A percentile compares a stretch with the other conserved stretches of the same genome.
Conservation (phyloP, 2,329 filamentous ascomycete species). For the Colletotrichum camelliae region DNA sequence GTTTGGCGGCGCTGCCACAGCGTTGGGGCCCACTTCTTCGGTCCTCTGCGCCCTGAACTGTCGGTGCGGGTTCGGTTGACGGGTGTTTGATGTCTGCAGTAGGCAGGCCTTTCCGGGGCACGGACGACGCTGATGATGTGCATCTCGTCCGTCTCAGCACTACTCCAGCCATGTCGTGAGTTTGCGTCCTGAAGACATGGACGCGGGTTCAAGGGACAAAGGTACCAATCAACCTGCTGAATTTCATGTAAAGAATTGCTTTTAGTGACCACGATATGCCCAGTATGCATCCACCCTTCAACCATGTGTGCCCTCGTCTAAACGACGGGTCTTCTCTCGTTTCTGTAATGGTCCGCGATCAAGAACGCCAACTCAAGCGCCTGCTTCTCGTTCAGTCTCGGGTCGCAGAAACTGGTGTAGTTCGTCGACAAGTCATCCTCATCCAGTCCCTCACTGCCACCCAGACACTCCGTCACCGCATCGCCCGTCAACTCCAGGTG, state of each 20-base stretch:
- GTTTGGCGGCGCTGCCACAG: neutral
- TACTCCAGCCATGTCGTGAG: neutral
- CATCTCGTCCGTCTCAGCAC: neutral
- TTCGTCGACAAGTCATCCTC: conserved; percentile 90
- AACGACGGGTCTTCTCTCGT: conserved; percentile 31
- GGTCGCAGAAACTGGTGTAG: conserved; percentile 97
- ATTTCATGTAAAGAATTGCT: neutral
- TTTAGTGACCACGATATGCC: neutral
- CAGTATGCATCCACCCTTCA: neutral
- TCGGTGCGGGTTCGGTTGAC: neutral
- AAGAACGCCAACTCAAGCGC: conserved; percentile 93
- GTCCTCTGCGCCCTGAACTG: neutral
- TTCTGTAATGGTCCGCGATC: conserved; percentile 79
- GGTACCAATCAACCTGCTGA: neutral
- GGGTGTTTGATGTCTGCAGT: neutral
- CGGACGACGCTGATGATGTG: neutral
- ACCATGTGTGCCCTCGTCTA: neutral
- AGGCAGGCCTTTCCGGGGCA: neutral
- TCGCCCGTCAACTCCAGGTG: conserved; percentile 96
- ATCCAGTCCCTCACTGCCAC: conserved; percentile 83
- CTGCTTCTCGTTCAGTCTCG: conserved; percentile 95
- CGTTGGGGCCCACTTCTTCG: neutral
- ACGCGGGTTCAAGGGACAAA: neutral
- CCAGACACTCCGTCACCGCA: conserved; percentile 93
- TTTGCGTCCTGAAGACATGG: neutral